Evolutionary conservation across 306 rosid genomes (phyloP).

Genomic region (Pyrus pyrifolia): DNA sequence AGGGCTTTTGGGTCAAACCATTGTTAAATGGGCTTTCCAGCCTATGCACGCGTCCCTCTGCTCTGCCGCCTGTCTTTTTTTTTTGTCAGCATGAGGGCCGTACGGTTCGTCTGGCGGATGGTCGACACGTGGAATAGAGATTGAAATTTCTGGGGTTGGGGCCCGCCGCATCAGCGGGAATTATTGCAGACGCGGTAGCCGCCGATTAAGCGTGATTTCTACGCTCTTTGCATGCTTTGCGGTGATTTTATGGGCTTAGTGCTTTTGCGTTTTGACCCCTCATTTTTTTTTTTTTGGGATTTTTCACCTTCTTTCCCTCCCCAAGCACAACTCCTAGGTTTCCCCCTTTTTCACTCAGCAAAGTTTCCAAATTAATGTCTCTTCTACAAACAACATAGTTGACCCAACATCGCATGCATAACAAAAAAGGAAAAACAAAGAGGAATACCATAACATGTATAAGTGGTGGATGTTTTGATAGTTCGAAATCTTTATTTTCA

Average conservation of each 20-base stretch:
- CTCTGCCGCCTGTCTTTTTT: background rate
- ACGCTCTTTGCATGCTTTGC: background rate
- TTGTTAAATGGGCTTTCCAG: slow-evolving; percentile 26
- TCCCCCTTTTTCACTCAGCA: background rate
- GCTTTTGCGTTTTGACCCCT: background rate
- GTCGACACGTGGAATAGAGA: slow-evolving; percentile 3
- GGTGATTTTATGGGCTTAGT: background rate
- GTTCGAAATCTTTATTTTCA: no score
- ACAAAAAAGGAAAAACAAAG: no score
- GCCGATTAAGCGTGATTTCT: slow-evolving; percentile 29
- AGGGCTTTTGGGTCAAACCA: slow-evolving; percentile 27
- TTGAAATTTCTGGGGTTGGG: background rate
- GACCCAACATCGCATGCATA: no score
- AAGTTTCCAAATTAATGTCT: background rate
- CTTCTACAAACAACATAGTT: no score
- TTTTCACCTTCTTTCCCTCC: background rate
- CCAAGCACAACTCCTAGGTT: background rate
- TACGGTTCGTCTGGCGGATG: background rate
- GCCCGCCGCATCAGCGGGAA: slow-evolving; percentile 7
- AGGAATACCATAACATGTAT: no score
- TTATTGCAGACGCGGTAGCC: slow-evolving; percentile 26
- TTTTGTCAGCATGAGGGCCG: no score
- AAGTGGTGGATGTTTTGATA: no score
- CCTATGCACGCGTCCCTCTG: slow-evolving; percentile 27
- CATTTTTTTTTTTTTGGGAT: background rate